Evolutionary conservation across 768 basidiomycete genomes (phyloP), one percentile per base, ranked within the genome.

Genomic region (Xerocomellus chrysenteron): DNA sequence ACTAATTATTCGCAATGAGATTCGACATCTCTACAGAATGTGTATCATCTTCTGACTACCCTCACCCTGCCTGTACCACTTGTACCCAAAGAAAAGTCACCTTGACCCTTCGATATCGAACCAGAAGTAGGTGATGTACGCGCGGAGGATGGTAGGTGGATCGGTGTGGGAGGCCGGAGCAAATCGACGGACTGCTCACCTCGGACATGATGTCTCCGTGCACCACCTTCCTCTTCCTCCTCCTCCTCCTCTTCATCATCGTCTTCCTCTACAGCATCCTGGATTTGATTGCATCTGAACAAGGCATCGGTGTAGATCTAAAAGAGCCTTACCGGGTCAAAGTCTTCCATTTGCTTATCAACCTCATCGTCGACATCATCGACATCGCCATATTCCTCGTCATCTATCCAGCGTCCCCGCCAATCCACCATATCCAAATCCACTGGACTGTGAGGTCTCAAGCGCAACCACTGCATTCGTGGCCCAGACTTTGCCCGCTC

Each of bases 401-500:
- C 86, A 14, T 83, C 83, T 58, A 92, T 84, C 92, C 94, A 98
- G 48, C 90, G 77, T 7, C 95, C 95, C 55, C 90, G 81, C 85
- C 87, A 93, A 70, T 97, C 95, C 32, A 97, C 94, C 65, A 80
- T 77, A 63, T 94, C 92, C 65, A 98, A 72, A 64, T 95, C 92
- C 52, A 82, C 82, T 2, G 86, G 81, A 55, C 79, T 85, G 70
- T 89, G 86, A 33, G 96, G 96, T 56, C 96, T 79, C 72, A 94
- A 71, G 52, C 97, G 80, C 72, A 98, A 73, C 97, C 97, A 99
- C 66, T 88, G 87, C 95, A 99, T 98, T 56, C 97, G 81, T 14
- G 97, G 97, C 5, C 97, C 97, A 64, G 85, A 91, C 71, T 93
- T 90, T 12, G 97, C 94, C 50, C 92, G 80, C 71, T 99, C 97